A percentile compares a stretch with the other conserved stretches of the same genome.
Evolutionary conservation across 192 early-diverging fungal species (phyloP).

Genomic region (Dispira simplex): DNA sequence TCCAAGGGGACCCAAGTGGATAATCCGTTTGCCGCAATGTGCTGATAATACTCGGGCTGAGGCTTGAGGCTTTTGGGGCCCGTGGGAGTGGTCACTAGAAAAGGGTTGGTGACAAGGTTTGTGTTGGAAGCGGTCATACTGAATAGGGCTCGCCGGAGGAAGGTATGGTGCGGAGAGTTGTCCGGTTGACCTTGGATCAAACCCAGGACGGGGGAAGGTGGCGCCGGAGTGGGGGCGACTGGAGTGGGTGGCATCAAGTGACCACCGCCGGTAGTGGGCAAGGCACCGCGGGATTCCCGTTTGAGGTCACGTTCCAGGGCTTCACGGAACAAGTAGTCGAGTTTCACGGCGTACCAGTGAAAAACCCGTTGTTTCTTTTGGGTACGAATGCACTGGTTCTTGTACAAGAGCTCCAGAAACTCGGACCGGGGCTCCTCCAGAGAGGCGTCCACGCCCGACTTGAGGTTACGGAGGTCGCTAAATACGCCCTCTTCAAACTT

Average conservation of each 20-base stretch:
- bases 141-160: slow-evolving; percentile 17
- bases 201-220: slow-evolving; percentile 37
- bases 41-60: not conserved
- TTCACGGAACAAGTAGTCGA: slow-evolving; percentile 88
- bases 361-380: slow-evolving; percentile 99
- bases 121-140: slow-evolving; percentile 13
- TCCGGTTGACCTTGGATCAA: slow-evolving; percentile 19
- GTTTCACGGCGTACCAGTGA: slow-evolving; percentile 91
- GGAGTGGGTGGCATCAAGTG: slow-evolving; percentile 36
- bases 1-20: not conserved
- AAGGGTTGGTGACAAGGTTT: not conserved
- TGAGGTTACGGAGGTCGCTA: slow-evolving; percentile 85
- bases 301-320: slow-evolving; percentile 94
- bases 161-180: slow-evolving; percentile 19
- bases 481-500: slow-evolving; percentile 99
- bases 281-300: slow-evolving; percentile 71
- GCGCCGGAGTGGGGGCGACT: slow-evolving; percentile 24
- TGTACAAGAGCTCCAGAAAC: slow-evolving; percentile 88
- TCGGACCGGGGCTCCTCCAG: slow-evolving; percentile 88
- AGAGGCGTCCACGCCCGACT: slow-evolving; percentile 84
- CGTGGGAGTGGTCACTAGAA: slow-evolving; percentile 1
- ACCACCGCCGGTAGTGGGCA: slow-evolving; percentile 51
- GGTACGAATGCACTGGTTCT: slow-evolving; percentile 90
- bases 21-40: slow-evolving; percentile 4
- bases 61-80: slow-evolving; percentile 1